These are phyloP conservation scores for California macrophylla DNA, from an alignment of 441 rosid species.

Conservation along the genomic window DNA sequence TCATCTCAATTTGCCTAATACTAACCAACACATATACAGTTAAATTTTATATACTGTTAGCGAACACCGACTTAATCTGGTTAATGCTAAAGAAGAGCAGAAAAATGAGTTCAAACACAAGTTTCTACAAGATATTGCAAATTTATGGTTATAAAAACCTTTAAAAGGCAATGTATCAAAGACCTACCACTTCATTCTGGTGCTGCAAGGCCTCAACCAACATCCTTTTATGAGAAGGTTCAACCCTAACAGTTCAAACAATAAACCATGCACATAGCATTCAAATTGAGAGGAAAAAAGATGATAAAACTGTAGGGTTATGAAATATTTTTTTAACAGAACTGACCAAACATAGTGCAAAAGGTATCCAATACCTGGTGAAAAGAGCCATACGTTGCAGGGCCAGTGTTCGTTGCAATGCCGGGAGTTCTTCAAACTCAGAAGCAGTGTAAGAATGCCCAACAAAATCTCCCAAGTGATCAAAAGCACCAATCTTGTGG, in stretches of 20 bases:
- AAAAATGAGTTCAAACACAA: not conserved
- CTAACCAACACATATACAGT: not conserved
- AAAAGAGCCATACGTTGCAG: slow-evolving; percentile 84
- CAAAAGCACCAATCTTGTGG: slow-evolving; percentile 91
- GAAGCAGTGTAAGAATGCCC: slow-evolving; percentile 87
- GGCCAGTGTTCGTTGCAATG: slow-evolving; percentile 73
- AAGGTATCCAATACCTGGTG: slow-evolving; percentile 45
- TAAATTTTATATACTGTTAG: not conserved
- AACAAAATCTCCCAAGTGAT: slow-evolving; percentile 65
- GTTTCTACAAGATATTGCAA: not conserved
- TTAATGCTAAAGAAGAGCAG: not conserved
- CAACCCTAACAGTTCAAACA: slow-evolving; percentile 51
- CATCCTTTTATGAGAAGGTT: slow-evolving; percentile 95
- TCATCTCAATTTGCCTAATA: not conserved
- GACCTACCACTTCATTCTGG: slow-evolving; percentile 94
- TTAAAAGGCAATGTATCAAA: slow-evolving; percentile 1
- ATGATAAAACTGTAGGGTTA: slow-evolving; percentile 2
- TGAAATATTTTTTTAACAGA: not conserved
- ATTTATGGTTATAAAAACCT: not conserved
- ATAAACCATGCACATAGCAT: slow-evolving; percentile 19
- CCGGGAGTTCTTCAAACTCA: slow-evolving; percentile 90
- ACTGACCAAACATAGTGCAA: slow-evolving; percentile 10
- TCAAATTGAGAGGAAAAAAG: slow-evolving; percentile 6
- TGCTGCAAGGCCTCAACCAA: slow-evolving; percentile 92
- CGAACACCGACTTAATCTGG: not conserved